A percentile compares a stretch with the other conserved stretches of the same genome.
Evolutionary conservation across 139 green algal genomes (phyloP).

Genomic region (Auxenochlorella pyrenoidosa): DNA sequence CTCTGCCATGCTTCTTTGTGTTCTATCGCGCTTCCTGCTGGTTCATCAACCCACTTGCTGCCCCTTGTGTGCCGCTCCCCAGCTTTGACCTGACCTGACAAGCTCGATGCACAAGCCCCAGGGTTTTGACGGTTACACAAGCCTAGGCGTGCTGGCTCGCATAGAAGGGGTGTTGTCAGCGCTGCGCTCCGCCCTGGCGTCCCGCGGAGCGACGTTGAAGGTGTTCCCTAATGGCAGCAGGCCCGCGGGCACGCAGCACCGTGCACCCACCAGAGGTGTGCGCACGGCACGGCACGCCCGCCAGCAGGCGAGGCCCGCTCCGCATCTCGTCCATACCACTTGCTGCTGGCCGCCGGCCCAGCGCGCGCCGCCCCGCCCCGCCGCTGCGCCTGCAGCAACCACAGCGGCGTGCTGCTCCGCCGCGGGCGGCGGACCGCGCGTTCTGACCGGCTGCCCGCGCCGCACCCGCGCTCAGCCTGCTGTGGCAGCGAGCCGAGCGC

Average conservation of each 20-base stretch:
- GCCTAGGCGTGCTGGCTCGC: neutral
- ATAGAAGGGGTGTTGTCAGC: neutral
- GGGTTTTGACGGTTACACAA: constrained; percentile 18
- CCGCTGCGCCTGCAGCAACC: constrained; percentile 2
- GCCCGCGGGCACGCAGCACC: neutral
- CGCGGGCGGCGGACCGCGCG: neutral
- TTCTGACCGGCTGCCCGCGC: neutral
- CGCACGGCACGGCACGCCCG: neutral
- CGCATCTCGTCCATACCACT: neutral
- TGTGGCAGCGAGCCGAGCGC: too few relatives aligned
- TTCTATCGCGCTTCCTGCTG: too few relatives aligned
- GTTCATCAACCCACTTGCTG: too few relatives aligned
- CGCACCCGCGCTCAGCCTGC: neutral
- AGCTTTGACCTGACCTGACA: neutral
- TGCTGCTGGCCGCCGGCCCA: neutral
- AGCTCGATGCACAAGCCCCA: neutral
- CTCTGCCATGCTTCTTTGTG: neutral
- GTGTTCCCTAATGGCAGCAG: neutral
- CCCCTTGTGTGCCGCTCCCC: too few relatives aligned
- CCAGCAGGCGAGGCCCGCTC: neutral
- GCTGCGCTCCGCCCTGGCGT: constrained; percentile 5
- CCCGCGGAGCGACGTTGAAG: constrained; percentile 3
- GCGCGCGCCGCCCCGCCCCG: neutral
- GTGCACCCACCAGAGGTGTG: neutral
- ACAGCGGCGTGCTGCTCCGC: neutral